Evolutionary conservation across 75 land plant genomes (phyloP), one percentile per base, ranked within the genome.

Genomic region (Pinus taeda): DNA sequence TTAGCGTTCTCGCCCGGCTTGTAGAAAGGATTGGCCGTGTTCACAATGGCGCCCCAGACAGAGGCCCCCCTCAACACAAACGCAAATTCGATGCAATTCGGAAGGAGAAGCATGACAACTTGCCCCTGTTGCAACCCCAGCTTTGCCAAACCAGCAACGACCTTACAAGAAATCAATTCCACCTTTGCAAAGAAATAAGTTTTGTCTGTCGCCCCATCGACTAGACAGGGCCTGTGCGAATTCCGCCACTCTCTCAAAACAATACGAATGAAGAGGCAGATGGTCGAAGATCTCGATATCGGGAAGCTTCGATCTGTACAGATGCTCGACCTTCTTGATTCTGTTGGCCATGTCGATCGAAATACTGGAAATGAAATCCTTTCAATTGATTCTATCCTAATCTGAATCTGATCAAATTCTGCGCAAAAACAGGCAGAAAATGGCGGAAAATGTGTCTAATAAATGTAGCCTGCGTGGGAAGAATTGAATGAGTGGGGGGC

Each of bases 1-100:
- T 91, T 89, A 9, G 77, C 79, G 76, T 89, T 81, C 81, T 93
- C 96, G n/a, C 74, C 75, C 2, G 88, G 77, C 18, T 90, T 93
- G 90, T 83, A 93, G 76, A 85, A 85, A 3, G 96, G 96, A 81
- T 93, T 93, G 67, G 93, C 89, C 3, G 91, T 91, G 33, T 91
- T 93, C 77, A 75, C 65, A 9, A 76, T 45, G 37, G 93, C 96
- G 33, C 93, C 96, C 49, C 45, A 36, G 70, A 49, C 60, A 33
- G 91, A 83, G 1, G 87, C 85, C 2, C 88, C 96, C 64, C 91
- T 80, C 76, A 93, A 93, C 14, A 86, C 76, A 60, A 87, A 77
- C 49, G 76, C 85, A 76, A 93, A 93, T 57, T 93, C 90, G 2
- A 85, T 72, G 39, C 79, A 91, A 85, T 93, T 93, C 39, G 79